A percentile compares a stretch with the other conserved stretches of the same genome.
Evolutionary conservation across 768 basidiomycete species (phyloP).

Genomic region (Crassisporium funariophilum): DNA sequence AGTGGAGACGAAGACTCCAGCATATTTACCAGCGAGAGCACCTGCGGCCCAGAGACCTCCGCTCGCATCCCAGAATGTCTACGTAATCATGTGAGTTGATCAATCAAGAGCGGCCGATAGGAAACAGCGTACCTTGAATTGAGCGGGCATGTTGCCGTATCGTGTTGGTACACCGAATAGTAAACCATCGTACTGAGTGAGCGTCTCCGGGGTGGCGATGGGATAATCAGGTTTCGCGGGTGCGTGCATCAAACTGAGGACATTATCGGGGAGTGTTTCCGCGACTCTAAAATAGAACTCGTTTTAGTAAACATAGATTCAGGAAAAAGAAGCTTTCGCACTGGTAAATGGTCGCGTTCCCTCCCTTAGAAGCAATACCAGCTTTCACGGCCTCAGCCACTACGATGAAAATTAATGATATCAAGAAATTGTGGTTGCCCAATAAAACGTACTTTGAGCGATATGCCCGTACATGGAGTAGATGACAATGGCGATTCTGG

Average conservation of each 20-base stretch:
- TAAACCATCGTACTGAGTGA: conserved; percentile 63
- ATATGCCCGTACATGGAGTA: too few relatives aligned
- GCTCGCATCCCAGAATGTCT: conserved; percentile 79
- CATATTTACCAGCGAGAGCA: conserved; percentile 73
- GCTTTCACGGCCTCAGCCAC: conserved; percentile 44
- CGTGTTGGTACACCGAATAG: conserved; percentile 72
- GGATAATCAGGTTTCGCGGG: conserved; percentile 62
- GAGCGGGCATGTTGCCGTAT: conserved; percentile 75
- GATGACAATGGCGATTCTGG: too few relatives aligned
- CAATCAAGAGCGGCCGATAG: neutral
- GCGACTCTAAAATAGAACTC: conserved; percentile 41
- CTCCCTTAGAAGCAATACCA: conserved; percentile 40
- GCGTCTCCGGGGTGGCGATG: conserved; percentile 49
- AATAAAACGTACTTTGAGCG: too few relatives aligned
- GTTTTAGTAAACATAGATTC: neutral
- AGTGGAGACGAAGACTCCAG: conserved; percentile 72
- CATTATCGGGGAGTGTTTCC: conserved; percentile 65
- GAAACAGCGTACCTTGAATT: conserved; percentile 40
- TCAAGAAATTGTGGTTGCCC: too few relatives aligned
- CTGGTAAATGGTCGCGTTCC: conserved; percentile 44
- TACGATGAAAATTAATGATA: too few relatives aligned
- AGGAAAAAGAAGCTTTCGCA: conserved; percentile 19
- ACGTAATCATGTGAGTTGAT: neutral
- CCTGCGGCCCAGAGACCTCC: conserved; percentile 66
- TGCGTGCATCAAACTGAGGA: conserved; percentile 63